Conservation (phyloP, 176 grass and related monocot species). For the Canna indica region DNA sequence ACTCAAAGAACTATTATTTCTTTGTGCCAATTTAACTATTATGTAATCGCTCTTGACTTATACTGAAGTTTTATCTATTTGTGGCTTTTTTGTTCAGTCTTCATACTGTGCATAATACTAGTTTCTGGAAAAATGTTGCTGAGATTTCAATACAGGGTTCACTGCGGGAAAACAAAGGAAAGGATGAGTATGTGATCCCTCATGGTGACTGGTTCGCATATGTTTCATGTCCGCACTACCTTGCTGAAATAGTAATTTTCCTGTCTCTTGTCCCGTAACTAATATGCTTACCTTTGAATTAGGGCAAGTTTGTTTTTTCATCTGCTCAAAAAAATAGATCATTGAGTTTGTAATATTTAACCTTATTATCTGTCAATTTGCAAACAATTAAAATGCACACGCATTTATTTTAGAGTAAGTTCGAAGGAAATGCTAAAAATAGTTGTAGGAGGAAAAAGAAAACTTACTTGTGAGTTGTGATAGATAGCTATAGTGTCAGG, state of each 20-base stretch:
- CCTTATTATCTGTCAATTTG: neutral
- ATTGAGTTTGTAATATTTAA: neutral
- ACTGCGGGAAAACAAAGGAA: slow-evolving; percentile 52
- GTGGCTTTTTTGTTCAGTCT: neutral
- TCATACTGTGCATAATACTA: neutral
- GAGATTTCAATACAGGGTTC: slow-evolving; percentile 47
- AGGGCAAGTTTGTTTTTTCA: neutral
- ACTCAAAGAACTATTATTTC: too few relatives aligned
- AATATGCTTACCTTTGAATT: neutral
- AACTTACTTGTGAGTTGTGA: neutral
- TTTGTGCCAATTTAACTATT: neutral
- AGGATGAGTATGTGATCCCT: slow-evolving; percentile 86
- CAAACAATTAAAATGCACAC: neutral
- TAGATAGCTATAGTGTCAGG: too few relatives aligned
- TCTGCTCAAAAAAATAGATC: neutral
- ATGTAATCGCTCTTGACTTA: neutral
- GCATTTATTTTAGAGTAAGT: too few relatives aligned
- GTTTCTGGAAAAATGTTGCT: neutral
- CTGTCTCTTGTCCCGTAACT: neutral
- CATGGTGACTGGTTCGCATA: slow-evolving; percentile 71
- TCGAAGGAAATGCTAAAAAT: neutral
- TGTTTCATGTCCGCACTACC: slow-evolving; percentile 87
- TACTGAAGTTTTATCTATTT: neutral
- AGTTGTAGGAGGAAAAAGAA: neutral
- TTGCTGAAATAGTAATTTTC: slow-evolving; percentile 82